phyloP scores from a whole-genome alignment of 2,329 filamentous ascomycete species.

The Cercospora brassicicola region DNA sequence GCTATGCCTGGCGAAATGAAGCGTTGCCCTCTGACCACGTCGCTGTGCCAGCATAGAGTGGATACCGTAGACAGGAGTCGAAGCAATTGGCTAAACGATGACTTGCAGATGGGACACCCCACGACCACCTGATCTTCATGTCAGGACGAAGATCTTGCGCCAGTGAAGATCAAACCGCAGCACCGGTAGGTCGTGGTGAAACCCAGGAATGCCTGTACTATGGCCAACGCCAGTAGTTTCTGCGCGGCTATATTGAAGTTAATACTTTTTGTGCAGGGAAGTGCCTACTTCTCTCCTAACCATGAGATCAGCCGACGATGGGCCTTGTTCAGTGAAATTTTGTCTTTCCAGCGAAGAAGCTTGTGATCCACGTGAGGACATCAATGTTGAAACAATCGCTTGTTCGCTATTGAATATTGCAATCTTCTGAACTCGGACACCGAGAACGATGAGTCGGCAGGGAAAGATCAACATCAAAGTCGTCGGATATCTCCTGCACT shows the following conservation, averaged over 20 bases:
- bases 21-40: background rate
- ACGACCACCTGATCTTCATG: background rate
- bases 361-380: background rate
- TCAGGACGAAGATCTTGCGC: background rate
- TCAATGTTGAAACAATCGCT: background rate
- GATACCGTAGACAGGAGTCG: background rate
- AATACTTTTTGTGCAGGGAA: background rate
- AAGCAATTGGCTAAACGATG: background rate
- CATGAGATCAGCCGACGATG: background rate
- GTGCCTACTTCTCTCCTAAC: background rate
- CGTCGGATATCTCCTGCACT: background rate
- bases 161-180: background rate
- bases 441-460: background rate
- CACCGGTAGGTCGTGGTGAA: background rate
- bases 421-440: background rate
- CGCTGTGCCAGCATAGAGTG: background rate
- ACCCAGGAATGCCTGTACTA: background rate
- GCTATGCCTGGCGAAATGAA: background rate
- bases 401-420: background rate
- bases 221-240: background rate
- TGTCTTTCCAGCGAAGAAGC: background rate
- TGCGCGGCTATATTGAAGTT: background rate
- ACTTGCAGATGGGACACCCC: background rate
- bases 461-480: background rate
- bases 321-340: background rate